Base-by-base conservation (phyloP, 2,329 filamentous ascomycete genomes). In the Aspergillus clavatus region DNA sequence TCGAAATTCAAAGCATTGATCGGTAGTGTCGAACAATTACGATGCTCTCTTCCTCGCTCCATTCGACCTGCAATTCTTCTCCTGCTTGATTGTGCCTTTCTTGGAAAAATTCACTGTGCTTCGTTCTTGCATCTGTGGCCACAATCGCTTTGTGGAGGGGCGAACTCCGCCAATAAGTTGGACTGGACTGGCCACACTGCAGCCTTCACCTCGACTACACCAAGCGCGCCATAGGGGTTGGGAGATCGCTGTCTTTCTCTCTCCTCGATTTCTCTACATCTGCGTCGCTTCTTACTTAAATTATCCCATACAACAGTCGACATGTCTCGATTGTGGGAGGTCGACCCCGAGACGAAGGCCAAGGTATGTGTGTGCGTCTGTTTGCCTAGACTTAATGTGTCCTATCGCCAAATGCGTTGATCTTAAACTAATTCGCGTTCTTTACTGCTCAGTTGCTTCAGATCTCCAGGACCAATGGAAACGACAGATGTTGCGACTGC, bases 311-410 rank as follows among this genome's bases (percentile, higher is more conserved):
- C 43, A n/a, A n/a, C n/a, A n/a, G n/a, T n/a, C n/a, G n/a, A n/a
- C 49, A 70, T 69, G 68, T 71, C 81, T 63, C 91, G 90, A 72
- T 91, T 95, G 86, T 98, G 93, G 93, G 93, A 98, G 75, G 89
- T 98, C 56, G 93, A 98, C 71, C 93, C 93, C 39, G 91, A 97
- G 77, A 97, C 91, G 51, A 83, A 89, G 72, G 89, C 86, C 65
- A 97, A 97, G 82, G 90, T 94, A 73, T 59, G 66, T 42, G 19
- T 18, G 27, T 27, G 41, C 10, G 26, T 28, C 22, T 24, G 23
- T 8, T 8, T 8, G n/a, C n/a, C 10, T 23, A 3, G 19, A 18
- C 37, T 21, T 31, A 40, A 35, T 38, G 23, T 21, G 18, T 38
- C 22, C 18, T 45, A 28, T 38, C 23, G 11, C 18, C 24, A 12